Conservation (phyloP, 768 basidiomycete species). For the Kwoniella dejecticola region DNA sequence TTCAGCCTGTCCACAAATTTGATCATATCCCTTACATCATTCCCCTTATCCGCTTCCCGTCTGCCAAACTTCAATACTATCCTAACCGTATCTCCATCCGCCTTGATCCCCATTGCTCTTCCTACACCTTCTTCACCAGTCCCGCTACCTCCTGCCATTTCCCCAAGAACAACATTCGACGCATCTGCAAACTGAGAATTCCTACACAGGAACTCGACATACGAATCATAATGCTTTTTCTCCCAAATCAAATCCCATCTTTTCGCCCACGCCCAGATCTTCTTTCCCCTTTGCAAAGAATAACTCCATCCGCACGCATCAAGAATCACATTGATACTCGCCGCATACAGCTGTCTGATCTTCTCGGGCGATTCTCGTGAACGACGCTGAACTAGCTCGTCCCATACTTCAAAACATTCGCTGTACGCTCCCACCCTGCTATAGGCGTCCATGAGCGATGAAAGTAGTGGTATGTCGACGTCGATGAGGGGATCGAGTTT, state of each 20-base stretch:
- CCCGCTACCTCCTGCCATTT: slow-evolving; percentile 63
- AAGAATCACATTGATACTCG: slow-evolving; percentile 76
- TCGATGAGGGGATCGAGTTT: slow-evolving; percentile 76
- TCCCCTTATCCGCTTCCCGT: slow-evolving; percentile 19
- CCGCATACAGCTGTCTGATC: slow-evolving; percentile 60
- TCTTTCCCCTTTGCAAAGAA: slow-evolving; percentile 61
- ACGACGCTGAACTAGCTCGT: slow-evolving; percentile 61
- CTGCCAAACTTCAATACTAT: slow-evolving; percentile 44
- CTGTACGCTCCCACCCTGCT: slow-evolving; percentile 71
- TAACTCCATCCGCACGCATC: slow-evolving; percentile 76
- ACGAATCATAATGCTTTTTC: slow-evolving; percentile 56
- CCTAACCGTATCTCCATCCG: slow-evolving; percentile 22
- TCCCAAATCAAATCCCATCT: slow-evolving; percentile 72
- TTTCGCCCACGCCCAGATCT: slow-evolving; percentile 63
- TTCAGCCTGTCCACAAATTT: slow-evolving; percentile 19
- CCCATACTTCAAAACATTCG: slow-evolving; percentile 79
- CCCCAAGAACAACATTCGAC: slow-evolving; percentile 64
- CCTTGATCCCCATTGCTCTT: background rate
- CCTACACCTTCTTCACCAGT: no score
- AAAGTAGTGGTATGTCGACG: slow-evolving; percentile 71
- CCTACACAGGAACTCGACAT: slow-evolving; percentile 83
- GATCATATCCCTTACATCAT: slow-evolving; percentile 3
- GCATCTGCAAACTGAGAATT: slow-evolving; percentile 69
- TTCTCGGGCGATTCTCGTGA: slow-evolving; percentile 34
- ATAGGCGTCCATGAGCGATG: slow-evolving; percentile 86